These are phyloP conservation scores for Prunus yedoensis DNA, from an alignment of 331 rosid species.

Conservation along the genomic window DNA sequence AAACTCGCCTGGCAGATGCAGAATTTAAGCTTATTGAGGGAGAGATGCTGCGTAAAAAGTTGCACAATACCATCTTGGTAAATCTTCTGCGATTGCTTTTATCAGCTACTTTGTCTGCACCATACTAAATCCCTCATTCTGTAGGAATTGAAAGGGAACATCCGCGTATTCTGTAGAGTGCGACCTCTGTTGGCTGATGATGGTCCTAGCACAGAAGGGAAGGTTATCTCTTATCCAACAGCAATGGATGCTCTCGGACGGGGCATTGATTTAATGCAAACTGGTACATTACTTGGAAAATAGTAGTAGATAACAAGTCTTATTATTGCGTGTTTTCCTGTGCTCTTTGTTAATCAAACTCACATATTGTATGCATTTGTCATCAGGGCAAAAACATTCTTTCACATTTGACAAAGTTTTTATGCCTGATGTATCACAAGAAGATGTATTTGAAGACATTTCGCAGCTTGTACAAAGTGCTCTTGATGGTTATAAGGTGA, in stretches of 20 bases:
- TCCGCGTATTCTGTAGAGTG: conserved; percentile 97
- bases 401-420: conserved; percentile 92
- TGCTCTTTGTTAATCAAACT: conserved; percentile 21
- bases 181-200: conserved; percentile 86
- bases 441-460: conserved; percentile 82
- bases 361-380: conserved; percentile 20
- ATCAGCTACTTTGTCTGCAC: neutral
- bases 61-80: conserved; percentile 97
- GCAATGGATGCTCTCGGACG: conserved; percentile 87
- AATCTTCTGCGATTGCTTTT: conserved; percentile 13
- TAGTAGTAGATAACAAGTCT: conserved; percentile 4
- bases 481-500: conserved; percentile 97
- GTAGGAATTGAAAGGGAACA: conserved; percentile 96
- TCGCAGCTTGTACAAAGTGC: conserved; percentile 99
- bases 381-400: conserved; percentile 82
- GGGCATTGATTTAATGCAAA: conserved; percentile 73
- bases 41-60: conserved; percentile 79
- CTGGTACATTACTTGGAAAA: conserved; percentile 46
- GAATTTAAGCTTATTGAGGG: conserved; percentile 82
- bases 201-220: conserved; percentile 52
- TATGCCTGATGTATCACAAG: conserved; percentile 74
- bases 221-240: conserved; percentile 72
- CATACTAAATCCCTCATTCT: conserved; percentile 23
- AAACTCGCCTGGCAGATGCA: conserved; percentile 68
- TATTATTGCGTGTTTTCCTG: conserved; percentile 1